phyloP scores from a whole-genome alignment of 163 green algal genomes.

The Botryococcus braunii region DNA sequence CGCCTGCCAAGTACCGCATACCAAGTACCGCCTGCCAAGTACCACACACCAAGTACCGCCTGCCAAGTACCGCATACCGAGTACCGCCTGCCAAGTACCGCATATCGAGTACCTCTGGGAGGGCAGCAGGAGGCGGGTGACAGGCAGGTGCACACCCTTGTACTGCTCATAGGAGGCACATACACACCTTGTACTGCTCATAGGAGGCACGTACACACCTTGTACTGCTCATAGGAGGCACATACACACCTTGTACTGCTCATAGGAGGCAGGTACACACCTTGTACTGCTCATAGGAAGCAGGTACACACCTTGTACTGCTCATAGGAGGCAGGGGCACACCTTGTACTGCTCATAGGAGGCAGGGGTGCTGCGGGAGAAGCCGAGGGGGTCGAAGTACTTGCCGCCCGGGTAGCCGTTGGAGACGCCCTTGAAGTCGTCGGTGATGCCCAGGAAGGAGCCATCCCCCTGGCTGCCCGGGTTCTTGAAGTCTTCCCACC shows the following conservation, averaged over 20 bases:
- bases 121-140: no score
- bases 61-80: no score
- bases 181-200: not conserved
- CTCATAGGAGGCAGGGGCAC: not conserved
- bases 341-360: slow-evolving; percentile 56
- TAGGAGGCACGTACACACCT: not conserved
- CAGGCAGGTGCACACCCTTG: no score
- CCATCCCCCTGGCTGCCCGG: slow-evolving; percentile 80
- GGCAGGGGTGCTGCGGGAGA: slow-evolving; percentile 53
- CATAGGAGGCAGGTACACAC: not conserved
- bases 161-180: not conserved
- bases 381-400: slow-evolving; percentile 61
- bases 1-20: no score
- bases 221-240: not conserved
- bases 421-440: slow-evolving; percentile 72
- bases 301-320: slow-evolving; percentile 1
- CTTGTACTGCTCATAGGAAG: not conserved
- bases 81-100: no score
- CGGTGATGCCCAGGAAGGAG: slow-evolving; percentile 73
- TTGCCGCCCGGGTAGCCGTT: slow-evolving; percentile 42
- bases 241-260: not conserved
- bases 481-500: slow-evolving; percentile 77
- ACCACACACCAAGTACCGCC: no score
- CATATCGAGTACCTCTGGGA: no score
- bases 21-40: no score